Percentiles rank a stretch among this genome's conserved stretches.
Evolutionary conservation across 768 basidiomycete genomes (phyloP).

Genomic region (Boletus sensibilis): DNA sequence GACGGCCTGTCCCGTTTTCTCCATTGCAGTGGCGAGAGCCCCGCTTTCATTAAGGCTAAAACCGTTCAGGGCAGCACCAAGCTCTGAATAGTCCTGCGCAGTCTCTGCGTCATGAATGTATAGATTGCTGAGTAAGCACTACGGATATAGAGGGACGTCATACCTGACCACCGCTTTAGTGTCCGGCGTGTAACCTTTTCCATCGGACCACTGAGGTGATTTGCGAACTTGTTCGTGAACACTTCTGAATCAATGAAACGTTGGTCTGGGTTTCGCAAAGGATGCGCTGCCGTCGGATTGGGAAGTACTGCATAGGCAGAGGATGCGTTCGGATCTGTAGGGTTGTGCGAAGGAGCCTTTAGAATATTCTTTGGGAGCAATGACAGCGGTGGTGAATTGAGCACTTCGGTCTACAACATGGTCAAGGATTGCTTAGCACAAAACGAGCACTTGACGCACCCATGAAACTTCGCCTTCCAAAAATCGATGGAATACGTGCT

Average conservation of each 20-base stretch:
- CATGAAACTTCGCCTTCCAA: slow-evolving; percentile 95
- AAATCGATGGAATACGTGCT: slow-evolving; percentile 95
- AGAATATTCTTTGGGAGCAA: slow-evolving; percentile 92
- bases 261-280: slow-evolving; percentile 90
- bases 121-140: slow-evolving; percentile 2
- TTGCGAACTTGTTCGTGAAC: slow-evolving; percentile 94
- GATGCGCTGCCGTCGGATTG: slow-evolving; percentile 84
- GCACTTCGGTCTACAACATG: slow-evolving; percentile 70
- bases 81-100: slow-evolving; percentile 84
- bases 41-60: slow-evolving; percentile 87
- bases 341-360: slow-evolving; percentile 93
- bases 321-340: slow-evolving; percentile 73
- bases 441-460: slow-evolving; percentile 47
- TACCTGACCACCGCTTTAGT: slow-evolving; percentile 94
- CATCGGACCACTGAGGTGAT: slow-evolving; percentile 88
- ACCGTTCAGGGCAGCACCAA: slow-evolving; percentile 89
- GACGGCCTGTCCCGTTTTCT: slow-evolving; percentile 95
- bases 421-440: slow-evolving; percentile 4
- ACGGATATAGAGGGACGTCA: slow-evolving; percentile 22
- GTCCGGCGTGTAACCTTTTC: slow-evolving; percentile 93
- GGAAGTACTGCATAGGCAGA: slow-evolving; percentile 83
- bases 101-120: slow-evolving; percentile 48
- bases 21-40: slow-evolving; percentile 76
- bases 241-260: slow-evolving; percentile 94
- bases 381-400: slow-evolving; percentile 90